Evolutionary conservation across 148 eudicot genomes (phyloP).

Genomic region (Vaccinium myrtillus): DNA sequence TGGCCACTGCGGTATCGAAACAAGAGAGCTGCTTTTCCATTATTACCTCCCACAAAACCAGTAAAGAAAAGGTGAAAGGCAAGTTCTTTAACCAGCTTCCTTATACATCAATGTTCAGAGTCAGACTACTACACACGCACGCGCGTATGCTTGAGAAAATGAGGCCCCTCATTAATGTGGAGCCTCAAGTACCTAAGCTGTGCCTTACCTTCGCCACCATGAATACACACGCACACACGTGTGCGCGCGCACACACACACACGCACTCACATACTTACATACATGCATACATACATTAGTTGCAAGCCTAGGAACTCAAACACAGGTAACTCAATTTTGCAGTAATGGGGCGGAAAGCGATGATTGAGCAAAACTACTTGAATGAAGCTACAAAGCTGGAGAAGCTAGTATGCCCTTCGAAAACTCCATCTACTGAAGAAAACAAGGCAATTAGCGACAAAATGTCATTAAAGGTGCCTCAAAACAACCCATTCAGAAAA

Average conservation of each 20-base stretch:
- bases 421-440: slow-evolving; percentile 18
- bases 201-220: too few species aligned
- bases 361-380: slow-evolving; percentile 34
- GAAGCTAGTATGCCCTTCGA: slow-evolving; percentile 33
- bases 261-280: too few species aligned
- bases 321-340: neutral
- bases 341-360: slow-evolving; percentile 25
- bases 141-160: too few species aligned
- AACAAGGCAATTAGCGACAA: slow-evolving; percentile 17
- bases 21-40: slow-evolving; percentile 39
- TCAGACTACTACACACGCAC: neutral
- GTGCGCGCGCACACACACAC: too few species aligned
- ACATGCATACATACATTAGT: neutral
- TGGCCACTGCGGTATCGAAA: slow-evolving; percentile 21
- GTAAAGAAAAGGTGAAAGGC: slow-evolving; percentile 19
- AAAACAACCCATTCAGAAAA: slow-evolving; percentile 60
- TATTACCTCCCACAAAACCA: slow-evolving; percentile 36
- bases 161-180: too few species aligned
- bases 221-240: too few species aligned
- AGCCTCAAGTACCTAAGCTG: neutral
- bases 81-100: neutral
- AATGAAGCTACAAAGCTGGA: slow-evolving; percentile 43
- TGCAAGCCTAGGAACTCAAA: slow-evolving; percentile 2
- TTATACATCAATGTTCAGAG: neutral
- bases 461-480: slow-evolving; percentile 28